These are phyloP conservation scores for Ulmus americana DNA, from an alignment of 331 rosid genomes.

Conservation along the genomic window DNA sequence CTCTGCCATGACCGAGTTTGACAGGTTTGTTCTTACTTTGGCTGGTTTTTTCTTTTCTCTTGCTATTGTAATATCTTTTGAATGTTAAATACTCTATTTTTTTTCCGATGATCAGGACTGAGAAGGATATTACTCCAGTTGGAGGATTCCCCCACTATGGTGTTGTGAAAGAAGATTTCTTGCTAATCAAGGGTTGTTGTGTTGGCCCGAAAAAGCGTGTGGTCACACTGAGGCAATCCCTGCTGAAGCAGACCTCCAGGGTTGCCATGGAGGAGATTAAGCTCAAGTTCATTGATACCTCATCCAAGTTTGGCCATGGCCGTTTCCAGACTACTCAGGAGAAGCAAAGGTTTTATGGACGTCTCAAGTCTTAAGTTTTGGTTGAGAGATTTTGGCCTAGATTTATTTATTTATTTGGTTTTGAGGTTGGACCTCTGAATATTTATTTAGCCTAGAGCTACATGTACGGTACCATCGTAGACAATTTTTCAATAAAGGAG, in stretches of 20 bases:
- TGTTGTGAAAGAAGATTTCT: slow-evolving; percentile 11
- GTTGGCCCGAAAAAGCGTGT: slow-evolving; percentile 16
- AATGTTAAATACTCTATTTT: background rate
- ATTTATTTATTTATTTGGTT: no score
- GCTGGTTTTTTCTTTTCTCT: background rate
- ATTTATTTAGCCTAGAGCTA: no score
- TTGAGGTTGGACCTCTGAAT: no score
- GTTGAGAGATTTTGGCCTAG: no score
- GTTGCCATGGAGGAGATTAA: slow-evolving; percentile 14
- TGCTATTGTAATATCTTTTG: no score
- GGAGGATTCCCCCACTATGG: slow-evolving; percentile 17
- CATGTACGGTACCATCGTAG: no score
- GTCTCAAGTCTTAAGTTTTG: background rate
- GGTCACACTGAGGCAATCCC: slow-evolving; percentile 13
- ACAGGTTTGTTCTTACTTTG: slow-evolving; percentile 5
- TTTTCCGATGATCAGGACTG: slow-evolving; percentile 7
- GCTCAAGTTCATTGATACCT: slow-evolving; percentile 17
- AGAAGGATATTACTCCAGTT: slow-evolving; percentile 15
- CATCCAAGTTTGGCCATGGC: slow-evolving; percentile 14
- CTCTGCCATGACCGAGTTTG: slow-evolving; percentile 16
- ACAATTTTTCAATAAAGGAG: no score
- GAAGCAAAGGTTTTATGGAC: slow-evolving; percentile 7
- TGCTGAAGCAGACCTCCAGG: slow-evolving; percentile 14
- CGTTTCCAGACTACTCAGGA: slow-evolving; percentile 21
- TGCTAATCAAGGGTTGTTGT: slow-evolving; percentile 14